Evolutionary conservation across 805 yeast genomes (phyloP), one percentile per base, ranked within the genome.

Genomic region (Kuraishia piskuri): DNA sequence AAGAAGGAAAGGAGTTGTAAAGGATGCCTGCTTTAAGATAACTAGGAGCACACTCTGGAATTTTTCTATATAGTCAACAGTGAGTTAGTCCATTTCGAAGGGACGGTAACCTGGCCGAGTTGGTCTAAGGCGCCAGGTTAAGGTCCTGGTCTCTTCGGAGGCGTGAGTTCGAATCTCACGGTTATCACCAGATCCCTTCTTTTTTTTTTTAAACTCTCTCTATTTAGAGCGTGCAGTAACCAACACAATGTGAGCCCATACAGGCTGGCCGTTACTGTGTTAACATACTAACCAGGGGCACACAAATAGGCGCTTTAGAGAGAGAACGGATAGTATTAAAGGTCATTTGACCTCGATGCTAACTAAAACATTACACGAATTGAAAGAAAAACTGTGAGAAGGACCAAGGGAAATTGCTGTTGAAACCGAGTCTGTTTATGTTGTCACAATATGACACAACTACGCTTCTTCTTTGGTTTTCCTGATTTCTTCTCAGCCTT

Each of bases 101-200:
- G 31, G 31, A 47, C 20, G 84, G 82, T 77, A 78, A 76, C 74
- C 79, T 79, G 84, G 84, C 83, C 83, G 83, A 79, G 83, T 74
- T 69, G 83, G 83, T 78, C 81, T 78, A 79, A 78, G 83, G 83
- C 83, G 84, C 79, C 79, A 78, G 83, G 79, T 78, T 79, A 79
- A 78, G 82, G 83, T 78, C 79, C 80, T 75, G 77, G 80, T 79
- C 82, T 79, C 83, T 79, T 66, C 82, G 82, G 83, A 77, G 83
- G 84, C 84, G 83, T 77, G 84, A 79, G 84, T 79, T 79, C 84
- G 83, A 79, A 79, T 76, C 84, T 79, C 84, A 77, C 82, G 79
- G 80, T 76, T 78, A 77, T 79, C 84, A 79, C 59, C 63, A 66
- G 68, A 62, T 69, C 71, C 67, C 67, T 65, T 56, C 46, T 51